These are phyloP conservation scores for Penicillium sp. DNA, from an alignment of 2,329 filamentous ascomycete species.

Conservation along the genomic window DNA sequence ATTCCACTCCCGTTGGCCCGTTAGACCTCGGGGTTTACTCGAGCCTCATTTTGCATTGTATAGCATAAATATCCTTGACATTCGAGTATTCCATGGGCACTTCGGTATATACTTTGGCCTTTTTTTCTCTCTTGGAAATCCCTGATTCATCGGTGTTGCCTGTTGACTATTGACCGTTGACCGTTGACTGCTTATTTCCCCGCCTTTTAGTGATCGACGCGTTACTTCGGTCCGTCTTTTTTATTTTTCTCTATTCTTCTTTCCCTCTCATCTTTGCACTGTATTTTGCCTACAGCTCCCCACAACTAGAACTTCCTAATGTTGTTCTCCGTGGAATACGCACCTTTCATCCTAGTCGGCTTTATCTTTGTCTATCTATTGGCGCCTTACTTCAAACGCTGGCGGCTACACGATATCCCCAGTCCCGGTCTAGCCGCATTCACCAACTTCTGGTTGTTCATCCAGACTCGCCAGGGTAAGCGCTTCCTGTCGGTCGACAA, in stretches of 20 bases:
- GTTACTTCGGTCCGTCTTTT: background rate
- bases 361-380: conserved; percentile 52
- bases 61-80: conserved; percentile 17
- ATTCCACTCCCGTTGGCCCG: conserved; percentile 15
- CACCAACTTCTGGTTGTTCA: conserved; percentile 74
- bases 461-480: conserved; percentile 59
- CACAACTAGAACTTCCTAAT: conserved; percentile 17
- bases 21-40: conserved; percentile 20
- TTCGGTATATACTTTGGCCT: background rate
- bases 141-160: background rate
- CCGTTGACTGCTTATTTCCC: background rate
- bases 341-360: conserved; percentile 44
- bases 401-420: conserved; percentile 50
- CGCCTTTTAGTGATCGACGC: background rate
- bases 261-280: background rate
- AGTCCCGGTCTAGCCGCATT: conserved; percentile 56
- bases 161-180: background rate
- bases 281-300: background rate
- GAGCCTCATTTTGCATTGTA: background rate
- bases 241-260: background rate
- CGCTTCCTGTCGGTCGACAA: conserved; percentile 63
- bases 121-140: background rate
- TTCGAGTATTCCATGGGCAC: background rate
- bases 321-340: conserved; percentile 28
- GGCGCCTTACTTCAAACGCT: conserved; percentile 54